Evolutionary conservation across 169 alveolate genomes (phyloP).

Genomic region (Eimeria nieschulzi): DNA sequence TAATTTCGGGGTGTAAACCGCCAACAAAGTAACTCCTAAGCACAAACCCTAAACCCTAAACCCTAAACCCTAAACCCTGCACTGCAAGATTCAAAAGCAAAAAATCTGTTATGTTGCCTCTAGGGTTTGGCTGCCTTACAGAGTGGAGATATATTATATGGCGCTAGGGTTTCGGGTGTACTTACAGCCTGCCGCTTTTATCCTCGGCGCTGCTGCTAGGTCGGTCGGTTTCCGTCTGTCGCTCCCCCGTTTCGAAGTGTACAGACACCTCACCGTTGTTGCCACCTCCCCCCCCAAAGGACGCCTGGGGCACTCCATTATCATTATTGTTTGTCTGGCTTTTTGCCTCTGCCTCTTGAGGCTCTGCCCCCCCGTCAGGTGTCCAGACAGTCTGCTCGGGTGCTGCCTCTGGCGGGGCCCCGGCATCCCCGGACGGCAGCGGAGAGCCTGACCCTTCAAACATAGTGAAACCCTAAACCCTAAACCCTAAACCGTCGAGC

Average conservation of each 20-base stretch:
- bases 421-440: slow-evolving; percentile 58
- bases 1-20: slow-evolving; percentile 39
- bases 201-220: too few relatives aligned
- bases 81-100: not conserved
- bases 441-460: slow-evolving; percentile 63
- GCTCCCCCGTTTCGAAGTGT: slow-evolving; percentile 12
- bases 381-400: slow-evolving; percentile 65
- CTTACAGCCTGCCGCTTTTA: slow-evolving; percentile 20
- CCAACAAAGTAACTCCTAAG: slow-evolving; percentile 65
- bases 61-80: not conserved
- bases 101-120: not conserved
- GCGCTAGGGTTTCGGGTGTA: not conserved
- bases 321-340: too few relatives aligned
- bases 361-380: slow-evolving; percentile 61
- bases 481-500: not conserved
- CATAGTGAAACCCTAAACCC: slow-evolving; percentile 56
- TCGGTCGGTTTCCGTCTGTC: slow-evolving; percentile 32
- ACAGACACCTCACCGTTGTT: slow-evolving; percentile 30
- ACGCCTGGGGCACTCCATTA: slow-evolving; percentile 6
- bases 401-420: slow-evolving; percentile 40
- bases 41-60: not conserved
- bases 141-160: not conserved
- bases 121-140: not conserved
- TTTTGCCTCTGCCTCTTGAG: slow-evolving; percentile 47
- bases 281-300: not conserved